Percentiles rank a stretch among this genome's conserved stretches.
phyloP scores from a whole-genome alignment of 192 early-diverging fungal species.

The Entophlyctis helioformis region DNA sequence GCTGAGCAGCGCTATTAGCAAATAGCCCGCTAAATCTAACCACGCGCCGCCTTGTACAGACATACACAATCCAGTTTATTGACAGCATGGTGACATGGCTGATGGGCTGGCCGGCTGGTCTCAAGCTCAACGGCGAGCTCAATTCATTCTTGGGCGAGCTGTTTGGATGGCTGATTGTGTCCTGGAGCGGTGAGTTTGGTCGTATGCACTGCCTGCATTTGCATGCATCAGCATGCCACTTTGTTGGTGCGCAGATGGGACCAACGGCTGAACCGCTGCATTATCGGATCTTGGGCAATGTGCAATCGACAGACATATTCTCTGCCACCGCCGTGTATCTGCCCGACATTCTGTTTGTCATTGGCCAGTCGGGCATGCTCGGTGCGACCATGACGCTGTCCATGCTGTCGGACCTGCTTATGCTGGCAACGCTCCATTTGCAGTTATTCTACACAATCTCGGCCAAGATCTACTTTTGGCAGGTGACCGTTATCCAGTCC shows the following conservation, averaged over 20 bases:
- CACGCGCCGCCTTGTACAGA: slow-evolving; percentile 20
- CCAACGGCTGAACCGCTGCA: background rate
- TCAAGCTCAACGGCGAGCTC: slow-evolving; percentile 91
- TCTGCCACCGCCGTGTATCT: slow-evolving; percentile 18
- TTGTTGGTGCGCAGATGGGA: too few species aligned
- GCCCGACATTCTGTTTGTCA: slow-evolving; percentile 49
- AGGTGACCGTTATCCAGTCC: slow-evolving; percentile 68
- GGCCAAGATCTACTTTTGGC: slow-evolving; percentile 87
- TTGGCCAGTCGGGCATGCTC: slow-evolving; percentile 64
- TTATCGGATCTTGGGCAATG: too few species aligned
- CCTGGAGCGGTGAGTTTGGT: slow-evolving; percentile 62
- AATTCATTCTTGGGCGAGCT: slow-evolving; percentile 81
- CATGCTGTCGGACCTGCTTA: slow-evolving; percentile 70
- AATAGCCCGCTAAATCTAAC: too few species aligned
- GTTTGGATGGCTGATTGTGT: slow-evolving; percentile 73
- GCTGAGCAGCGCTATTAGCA: background rate
- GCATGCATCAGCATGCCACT: too few species aligned
- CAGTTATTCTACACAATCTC: slow-evolving; percentile 95
- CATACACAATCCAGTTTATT: slow-evolving; percentile 58
- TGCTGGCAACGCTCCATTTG: slow-evolving; percentile 79
- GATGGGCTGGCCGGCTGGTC: slow-evolving; percentile 80
- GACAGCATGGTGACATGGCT: slow-evolving; percentile 78
- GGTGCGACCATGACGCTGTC: slow-evolving; percentile 80
- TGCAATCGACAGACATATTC: too few species aligned
- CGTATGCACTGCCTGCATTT: too few species aligned